phyloP scores from a whole-genome alignment of 2,329 filamentous ascomycete genomes.

The Lecanosticta acicola region DNA sequence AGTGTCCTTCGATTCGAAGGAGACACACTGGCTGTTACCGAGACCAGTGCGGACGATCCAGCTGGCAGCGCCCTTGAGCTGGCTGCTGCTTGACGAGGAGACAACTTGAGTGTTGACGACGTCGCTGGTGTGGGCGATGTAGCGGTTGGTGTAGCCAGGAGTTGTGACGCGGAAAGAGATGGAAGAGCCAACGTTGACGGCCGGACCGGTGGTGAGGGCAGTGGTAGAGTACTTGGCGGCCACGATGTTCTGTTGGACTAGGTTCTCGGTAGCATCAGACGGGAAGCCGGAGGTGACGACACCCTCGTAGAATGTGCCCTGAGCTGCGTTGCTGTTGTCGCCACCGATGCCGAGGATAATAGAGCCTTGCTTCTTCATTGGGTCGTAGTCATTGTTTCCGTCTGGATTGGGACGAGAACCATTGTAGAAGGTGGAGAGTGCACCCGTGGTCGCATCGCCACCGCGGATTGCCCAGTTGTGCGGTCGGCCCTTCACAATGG shows the following conservation, averaged over 20 bases:
- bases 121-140: conserved; percentile 49
- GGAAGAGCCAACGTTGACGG: conserved; percentile 45
- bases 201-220: conserved; percentile 46
- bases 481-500: conserved; percentile 51
- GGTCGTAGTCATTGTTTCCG: conserved; percentile 50
- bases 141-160: conserved; percentile 48
- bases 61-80: conserved; percentile 49
- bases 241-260: conserved; percentile 38
- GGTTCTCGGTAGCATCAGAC: conserved; percentile 52
- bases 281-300: conserved; percentile 60
- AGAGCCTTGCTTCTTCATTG: conserved; percentile 58
- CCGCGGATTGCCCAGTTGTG: conserved; percentile 57
- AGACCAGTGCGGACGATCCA: conserved; percentile 53
- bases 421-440: conserved; percentile 54
- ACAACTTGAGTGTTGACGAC: conserved; percentile 53
- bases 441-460: conserved; percentile 50
- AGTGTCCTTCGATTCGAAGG: conserved; percentile 55
- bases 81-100: conserved; percentile 44
- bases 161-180: conserved; percentile 54
- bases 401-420: conserved; percentile 54
- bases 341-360: conserved; percentile 62
- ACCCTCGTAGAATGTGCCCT: conserved; percentile 54
- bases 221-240: conserved; percentile 48
- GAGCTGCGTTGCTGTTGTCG: conserved; percentile 55
- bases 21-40: conserved; percentile 50